Evolutionary conservation across 192 early-diverging fungal species (phyloP).

Genomic region (Jimgerdemannia flammicorona): DNA sequence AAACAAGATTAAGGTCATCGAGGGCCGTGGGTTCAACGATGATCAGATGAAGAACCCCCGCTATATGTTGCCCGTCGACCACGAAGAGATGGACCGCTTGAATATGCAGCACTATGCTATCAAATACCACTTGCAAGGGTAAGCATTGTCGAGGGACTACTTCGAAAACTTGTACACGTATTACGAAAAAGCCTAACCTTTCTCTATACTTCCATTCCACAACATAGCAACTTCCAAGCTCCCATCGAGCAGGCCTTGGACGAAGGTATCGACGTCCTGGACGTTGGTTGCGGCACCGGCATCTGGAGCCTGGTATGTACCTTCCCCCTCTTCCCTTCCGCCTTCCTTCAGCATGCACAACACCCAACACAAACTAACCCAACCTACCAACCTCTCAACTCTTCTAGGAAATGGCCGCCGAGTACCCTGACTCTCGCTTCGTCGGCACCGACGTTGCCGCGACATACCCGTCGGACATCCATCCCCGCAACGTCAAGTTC

Average conservation of each 20-base stretch:
- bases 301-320: background rate
- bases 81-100: slow-evolving; percentile 35
- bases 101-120: slow-evolving; percentile 32
- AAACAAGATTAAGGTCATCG: background rate
- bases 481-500: background rate
- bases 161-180: background rate
- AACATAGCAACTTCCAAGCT: background rate
- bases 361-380: too few relatives aligned
- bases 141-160: background rate
- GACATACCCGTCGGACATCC: background rate
- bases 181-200: background rate
- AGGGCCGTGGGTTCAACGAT: background rate
- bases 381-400: slow-evolving; percentile 24
- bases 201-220: background rate
- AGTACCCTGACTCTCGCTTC: slow-evolving; percentile 39
- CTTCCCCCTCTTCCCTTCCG: too few relatives aligned
- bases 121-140: background rate
- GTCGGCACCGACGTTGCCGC: slow-evolving; percentile 41
- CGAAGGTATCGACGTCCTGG: background rate
- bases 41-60: slow-evolving; percentile 8
- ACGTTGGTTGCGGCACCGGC: background rate
- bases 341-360: too few relatives aligned
- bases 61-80: slow-evolving; percentile 36
- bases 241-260: background rate
- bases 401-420: slow-evolving; percentile 41